Evolutionary conservation across 306 rosid species (phyloP).

Genomic region (Prosopis cineraria): DNA sequence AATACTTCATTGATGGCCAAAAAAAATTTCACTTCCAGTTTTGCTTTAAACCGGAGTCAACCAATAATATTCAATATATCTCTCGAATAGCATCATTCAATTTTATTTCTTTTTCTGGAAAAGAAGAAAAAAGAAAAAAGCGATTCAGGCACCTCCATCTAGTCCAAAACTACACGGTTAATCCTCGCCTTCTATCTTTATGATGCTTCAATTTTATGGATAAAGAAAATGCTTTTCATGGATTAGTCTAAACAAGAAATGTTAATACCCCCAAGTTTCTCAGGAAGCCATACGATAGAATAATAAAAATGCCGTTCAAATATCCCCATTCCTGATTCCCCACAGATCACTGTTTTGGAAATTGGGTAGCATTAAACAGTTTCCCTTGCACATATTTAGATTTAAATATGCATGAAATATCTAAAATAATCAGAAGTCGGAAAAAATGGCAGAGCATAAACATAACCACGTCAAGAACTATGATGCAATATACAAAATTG

Average conservation of each 20-base stretch:
- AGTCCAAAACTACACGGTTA: background rate
- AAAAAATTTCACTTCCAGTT: too few species aligned
- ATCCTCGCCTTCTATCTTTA: background rate
- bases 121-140: too few species aligned
- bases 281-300: too few species aligned
- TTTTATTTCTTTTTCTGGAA: too few species aligned
- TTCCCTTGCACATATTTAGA: background rate
- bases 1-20: too few species aligned
- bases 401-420: background rate
- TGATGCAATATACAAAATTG: slow-evolving; percentile 35
- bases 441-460: slow-evolving; percentile 23
- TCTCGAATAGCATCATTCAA: too few species aligned
- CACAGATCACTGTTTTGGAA: background rate
- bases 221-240: background rate
- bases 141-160: background rate
- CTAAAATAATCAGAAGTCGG: background rate
- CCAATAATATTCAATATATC: too few species aligned
- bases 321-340: background rate
- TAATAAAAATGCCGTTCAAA: background rate
- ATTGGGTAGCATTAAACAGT: background rate
- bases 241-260: too few species aligned
- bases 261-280: too few species aligned
- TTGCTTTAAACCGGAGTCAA: too few species aligned
- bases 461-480: background rate
- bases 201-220: background rate